These are phyloP conservation scores for Wickerhamia fluorescens DNA, from an alignment of 805 yeast genomes.

Conservation along the genomic window DNA sequence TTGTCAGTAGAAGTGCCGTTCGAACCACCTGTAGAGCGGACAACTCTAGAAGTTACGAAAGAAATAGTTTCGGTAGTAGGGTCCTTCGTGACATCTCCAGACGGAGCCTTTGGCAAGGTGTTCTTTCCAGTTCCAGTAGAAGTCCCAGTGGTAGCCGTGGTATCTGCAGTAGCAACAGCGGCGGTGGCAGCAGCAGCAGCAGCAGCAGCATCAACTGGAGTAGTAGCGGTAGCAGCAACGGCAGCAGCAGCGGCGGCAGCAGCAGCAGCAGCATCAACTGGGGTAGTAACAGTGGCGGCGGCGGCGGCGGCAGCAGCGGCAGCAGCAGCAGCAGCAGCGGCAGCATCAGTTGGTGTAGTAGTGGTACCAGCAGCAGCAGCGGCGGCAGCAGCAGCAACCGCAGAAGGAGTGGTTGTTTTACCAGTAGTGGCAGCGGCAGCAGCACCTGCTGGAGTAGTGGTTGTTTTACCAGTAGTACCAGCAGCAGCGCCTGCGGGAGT, in stretches of 20 bases:
- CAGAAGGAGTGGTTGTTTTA: slow-evolving; percentile 9
- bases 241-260: slow-evolving; percentile 11
- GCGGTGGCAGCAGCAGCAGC: slow-evolving; percentile 10
- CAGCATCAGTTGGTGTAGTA: slow-evolving; percentile 11
- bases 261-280: slow-evolving; percentile 12
- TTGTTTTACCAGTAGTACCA: slow-evolving; percentile 5
- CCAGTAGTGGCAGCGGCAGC: slow-evolving; percentile 8
- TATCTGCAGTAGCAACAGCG: slow-evolving; percentile 8
- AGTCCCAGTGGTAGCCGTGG: slow-evolving; percentile 7
- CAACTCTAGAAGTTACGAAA: slow-evolving; percentile 26
- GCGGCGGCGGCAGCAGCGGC: slow-evolving; percentile 13
- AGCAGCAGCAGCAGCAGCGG: slow-evolving; percentile 11
- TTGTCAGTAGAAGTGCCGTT: no score
- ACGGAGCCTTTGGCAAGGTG: slow-evolving; percentile 9
- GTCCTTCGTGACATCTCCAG: slow-evolving; percentile 12
- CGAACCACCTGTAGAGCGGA: slow-evolving; percentile 15
- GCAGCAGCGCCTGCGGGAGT: slow-evolving; percentile 2
- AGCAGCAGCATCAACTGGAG: slow-evolving; percentile 9
- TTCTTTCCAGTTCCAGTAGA: slow-evolving; percentile 6
- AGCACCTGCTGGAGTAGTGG: slow-evolving; percentile 8
- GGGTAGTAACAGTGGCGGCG: slow-evolving; percentile 11
- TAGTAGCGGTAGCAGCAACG: slow-evolving; percentile 8
- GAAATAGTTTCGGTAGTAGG: slow-evolving; percentile 17
- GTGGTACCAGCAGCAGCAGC: slow-evolving; percentile 5
- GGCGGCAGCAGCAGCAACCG: slow-evolving; percentile 4